Evolutionary conservation across 2,329 filamentous ascomycete species (phyloP), one percentile per base, ranked within the genome.

Genomic region (Escovopsis weberi): DNA sequence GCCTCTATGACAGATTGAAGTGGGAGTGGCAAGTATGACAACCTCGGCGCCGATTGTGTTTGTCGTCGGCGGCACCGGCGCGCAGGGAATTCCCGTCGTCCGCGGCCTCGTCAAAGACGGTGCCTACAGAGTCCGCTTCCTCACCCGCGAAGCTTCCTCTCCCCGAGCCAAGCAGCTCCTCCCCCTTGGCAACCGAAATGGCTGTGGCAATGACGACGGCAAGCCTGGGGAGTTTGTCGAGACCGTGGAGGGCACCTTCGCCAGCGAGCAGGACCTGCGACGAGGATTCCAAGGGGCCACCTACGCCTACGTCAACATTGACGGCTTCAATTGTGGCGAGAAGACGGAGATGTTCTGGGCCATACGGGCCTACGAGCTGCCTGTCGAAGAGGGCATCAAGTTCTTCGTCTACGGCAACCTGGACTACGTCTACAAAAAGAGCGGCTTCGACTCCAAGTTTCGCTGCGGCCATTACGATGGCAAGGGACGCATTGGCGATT

Each of bases 221-320:
- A 23, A 23, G 23, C 23, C 6, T 63, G 2, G 61, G 69, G 6
- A 4, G 23, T 23, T 23, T 33, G 65, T 74, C n/a, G 60, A 66
- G 30, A 55, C 72, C 2, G 39, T 70, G 7, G 51, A 62, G 41
- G 72, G 72, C 28, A 66, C 63, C 2, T 68, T 72, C 45, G 64
- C 66, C 18, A 63, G 59, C 34, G 69, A 73, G 48, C 45, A 48
- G 0, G 54, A 60, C 44, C 63, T 74, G 0, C 65, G 66, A 12
- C 52, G 55, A 1, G 67, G 64, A 0, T 67, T 71, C 49, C 49
- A 51, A 9, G 67, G 67, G 5, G 65, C 64, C 38, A 61, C 64
- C 48, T 66, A 64, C n/a, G 69, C 69, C 4, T 74, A 69, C 47
- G 57, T 75, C 39, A 75, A 75, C 50, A 66, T 71, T 36, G 70